Percentiles rank a stretch among this genome's conserved stretches.
phyloP scores from a whole-genome alignment of 441 rosid species.

The Capsella rubella region DNA sequence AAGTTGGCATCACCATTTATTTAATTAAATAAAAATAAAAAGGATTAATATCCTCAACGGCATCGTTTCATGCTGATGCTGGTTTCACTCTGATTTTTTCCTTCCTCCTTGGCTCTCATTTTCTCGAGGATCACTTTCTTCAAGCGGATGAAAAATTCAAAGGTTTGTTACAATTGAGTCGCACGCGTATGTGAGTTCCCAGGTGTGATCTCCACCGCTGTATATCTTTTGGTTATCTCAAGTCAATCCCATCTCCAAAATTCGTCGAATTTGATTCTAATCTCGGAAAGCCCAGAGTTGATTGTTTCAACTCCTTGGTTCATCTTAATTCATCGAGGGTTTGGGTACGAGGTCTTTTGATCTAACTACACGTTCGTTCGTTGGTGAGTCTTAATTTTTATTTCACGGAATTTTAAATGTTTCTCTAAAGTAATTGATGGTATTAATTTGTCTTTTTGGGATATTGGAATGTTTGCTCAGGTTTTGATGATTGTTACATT shows the following conservation, averaged over 20 bases:
- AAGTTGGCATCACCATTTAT: background rate
- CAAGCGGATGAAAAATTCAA: conserved; percentile 32
- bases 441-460: background rate
- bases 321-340: conserved; percentile 28
- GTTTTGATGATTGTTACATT: background rate
- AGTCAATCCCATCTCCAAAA: background rate
- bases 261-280: conserved; percentile 2
- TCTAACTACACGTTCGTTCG: conserved; percentile 10
- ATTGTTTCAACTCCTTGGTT: conserved; percentile 1
- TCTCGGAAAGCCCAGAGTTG: background rate
- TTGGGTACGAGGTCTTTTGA: conserved; percentile 15
- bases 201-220: conserved; percentile 29
- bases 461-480: conserved; percentile 15
- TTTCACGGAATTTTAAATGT: background rate
- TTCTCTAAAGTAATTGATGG: background rate
- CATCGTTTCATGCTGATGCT: conserved; percentile 9
- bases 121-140: conserved; percentile 11
- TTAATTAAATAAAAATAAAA: background rate
- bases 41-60: background rate
- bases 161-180: conserved; percentile 22
- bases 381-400: conserved; percentile 20
- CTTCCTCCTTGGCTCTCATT: background rate
- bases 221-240: background rate
- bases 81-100: background rate
- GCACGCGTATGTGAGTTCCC: conserved; percentile 23